Base-by-base conservation (phyloP, 2,329 filamentous ascomycete genomes). In the Mycocentrospora acerina region DNA sequence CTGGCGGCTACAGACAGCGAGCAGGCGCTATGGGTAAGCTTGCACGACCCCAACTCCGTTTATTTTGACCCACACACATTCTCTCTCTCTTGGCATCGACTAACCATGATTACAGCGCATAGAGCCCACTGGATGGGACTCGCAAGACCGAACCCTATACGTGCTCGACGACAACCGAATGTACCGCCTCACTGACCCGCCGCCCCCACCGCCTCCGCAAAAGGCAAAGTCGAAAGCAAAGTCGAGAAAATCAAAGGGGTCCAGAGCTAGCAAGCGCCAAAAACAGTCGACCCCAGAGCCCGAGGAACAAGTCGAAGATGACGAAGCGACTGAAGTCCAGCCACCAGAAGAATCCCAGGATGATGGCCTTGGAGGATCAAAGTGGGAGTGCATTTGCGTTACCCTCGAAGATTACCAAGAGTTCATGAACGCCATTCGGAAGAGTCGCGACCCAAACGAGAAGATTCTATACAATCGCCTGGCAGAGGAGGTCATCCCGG, bases 141-240 rank as follows among this genome's bases (percentile, higher is more conserved):
- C 82, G 15, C 77, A 95, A 31, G 90, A 95, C 49, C 84, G 89
- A 25, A 83, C 83, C 24, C 95, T 97, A 62, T 95, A 86, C 59
- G 84, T 97, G 3, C 78, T 98, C 3, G 91, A 97, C 56, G 93
- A 98, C 64, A 94, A 96, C 57, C 81, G 93, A 46, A 75, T 98
- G 28, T 98, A 98, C 65, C 86, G 90, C 39, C 77, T 86, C 45
- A 89, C 87, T n/a, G 88, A 95, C 43, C 78, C 85, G 17, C 80
- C 82, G 1, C 74, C 80, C 2, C 78, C 81, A 6, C 68, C 79
- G 11, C 70, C 75, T n/a, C 64, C 76, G 2, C 67, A 77, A 17
- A 85, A 85, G 60, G 44, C 66, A 4, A 75, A 73, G 46, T 15
- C 67, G 4, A 75, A 73, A 42, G 6, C 67, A 2, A 79, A 85